Evolutionary conservation across 2,329 filamentous ascomycete species (phyloP).

Genomic region (Daldinia sp.): DNA sequence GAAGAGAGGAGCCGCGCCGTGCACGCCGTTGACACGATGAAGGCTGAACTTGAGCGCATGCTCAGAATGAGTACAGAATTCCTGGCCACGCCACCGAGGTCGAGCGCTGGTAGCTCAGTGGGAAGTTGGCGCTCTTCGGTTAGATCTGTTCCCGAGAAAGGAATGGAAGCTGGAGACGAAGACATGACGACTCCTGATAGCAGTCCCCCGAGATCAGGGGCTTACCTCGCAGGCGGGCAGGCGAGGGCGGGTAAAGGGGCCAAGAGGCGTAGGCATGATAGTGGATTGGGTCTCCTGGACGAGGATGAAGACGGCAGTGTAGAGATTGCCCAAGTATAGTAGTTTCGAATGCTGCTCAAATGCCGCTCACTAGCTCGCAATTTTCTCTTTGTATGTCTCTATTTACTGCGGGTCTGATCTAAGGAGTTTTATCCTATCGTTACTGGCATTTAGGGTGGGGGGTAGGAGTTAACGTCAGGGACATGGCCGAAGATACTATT

Average conservation of each 20-base stretch:
- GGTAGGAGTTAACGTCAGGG: background rate
- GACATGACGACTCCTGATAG: constrained; percentile 26
- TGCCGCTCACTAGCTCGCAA: constrained; percentile 9
- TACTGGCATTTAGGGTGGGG: background rate
- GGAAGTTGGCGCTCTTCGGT: constrained; percentile 21
- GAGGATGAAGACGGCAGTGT: constrained; percentile 55
- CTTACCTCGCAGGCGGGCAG: constrained; percentile 29
- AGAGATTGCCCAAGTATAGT: constrained; percentile 29
- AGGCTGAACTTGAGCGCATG: constrained; percentile 59
- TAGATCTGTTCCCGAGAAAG: background rate
- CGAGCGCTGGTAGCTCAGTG: background rate
- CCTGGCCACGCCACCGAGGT: constrained; percentile 40
- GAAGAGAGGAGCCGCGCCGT: constrained; percentile 53
- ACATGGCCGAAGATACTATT: background rate
- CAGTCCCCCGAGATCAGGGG: constrained; percentile 21
- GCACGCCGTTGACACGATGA: constrained; percentile 59
- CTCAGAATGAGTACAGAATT: constrained; percentile 57
- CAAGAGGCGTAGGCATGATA: constrained; percentile 61
- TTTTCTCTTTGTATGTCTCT: constrained; percentile 33
- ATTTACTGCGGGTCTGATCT: constrained; percentile 20
- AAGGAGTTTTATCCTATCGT: background rate
- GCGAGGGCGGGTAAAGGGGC: constrained; percentile 43
- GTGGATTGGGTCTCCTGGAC: constrained; percentile 63
- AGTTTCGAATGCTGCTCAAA: background rate
- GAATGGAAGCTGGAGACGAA: background rate